Evolutionary conservation across 495 filamentous ascomycete species (phyloP).

Genomic region (Aspergillus sclerotiicarbonarius): DNA sequence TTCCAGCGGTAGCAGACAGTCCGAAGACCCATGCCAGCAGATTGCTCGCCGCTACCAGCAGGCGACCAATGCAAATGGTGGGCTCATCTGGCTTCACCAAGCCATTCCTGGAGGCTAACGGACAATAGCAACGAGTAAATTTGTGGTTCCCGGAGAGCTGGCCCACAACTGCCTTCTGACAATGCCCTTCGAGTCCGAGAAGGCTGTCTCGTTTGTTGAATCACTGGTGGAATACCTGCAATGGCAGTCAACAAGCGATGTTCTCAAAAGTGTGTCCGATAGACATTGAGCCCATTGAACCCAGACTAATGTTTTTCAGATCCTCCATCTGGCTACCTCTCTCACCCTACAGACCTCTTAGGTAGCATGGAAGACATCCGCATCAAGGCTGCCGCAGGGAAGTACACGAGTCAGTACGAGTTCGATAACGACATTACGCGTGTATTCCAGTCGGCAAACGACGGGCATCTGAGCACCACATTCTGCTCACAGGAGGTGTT

Average conservation of each 20-base stretch:
- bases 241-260: slow-evolving; percentile 55
- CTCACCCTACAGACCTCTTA: slow-evolving; percentile 51
- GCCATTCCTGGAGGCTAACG: not conserved
- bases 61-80: not conserved
- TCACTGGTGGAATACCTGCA: slow-evolving; percentile 57
- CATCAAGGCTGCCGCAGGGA: slow-evolving; percentile 30
- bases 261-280: slow-evolving; percentile 35
- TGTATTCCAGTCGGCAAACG: slow-evolving; percentile 44
- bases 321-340: slow-evolving; percentile 54
- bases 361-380: slow-evolving; percentile 43
- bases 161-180: slow-evolving; percentile 53
- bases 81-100: not conserved
- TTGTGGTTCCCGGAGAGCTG: slow-evolving; percentile 29
- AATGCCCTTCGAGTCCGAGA: slow-evolving; percentile 54
- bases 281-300: too few relatives aligned
- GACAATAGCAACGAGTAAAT: not conserved
- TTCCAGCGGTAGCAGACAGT: too few relatives aligned
- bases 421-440: slow-evolving; percentile 45
- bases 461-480: slow-evolving; percentile 44
- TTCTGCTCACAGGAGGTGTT: slow-evolving; percentile 32
- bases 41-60: not conserved
- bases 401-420: slow-evolving; percentile 49
- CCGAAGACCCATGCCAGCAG: not conserved
- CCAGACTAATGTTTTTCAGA: slow-evolving; percentile 13
- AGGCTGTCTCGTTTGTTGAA: slow-evolving; percentile 48